Conservation (phyloP, 2,329 filamentous ascomycete genomes). For the Pestalotiopsis sp. region DNA sequence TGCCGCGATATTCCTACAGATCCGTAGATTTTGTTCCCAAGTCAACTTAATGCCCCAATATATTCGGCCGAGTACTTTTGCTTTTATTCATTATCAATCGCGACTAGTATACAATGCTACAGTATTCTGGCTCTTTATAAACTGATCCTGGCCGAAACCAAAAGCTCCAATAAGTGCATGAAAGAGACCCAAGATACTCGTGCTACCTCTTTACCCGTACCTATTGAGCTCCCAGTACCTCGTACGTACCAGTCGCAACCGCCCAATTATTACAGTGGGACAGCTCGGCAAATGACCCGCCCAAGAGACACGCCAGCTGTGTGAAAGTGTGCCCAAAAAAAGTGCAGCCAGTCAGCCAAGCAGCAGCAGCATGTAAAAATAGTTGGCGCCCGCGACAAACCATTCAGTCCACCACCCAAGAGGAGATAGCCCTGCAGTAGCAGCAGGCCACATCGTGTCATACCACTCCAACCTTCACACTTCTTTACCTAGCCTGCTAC, state of each 20-base stretch:
- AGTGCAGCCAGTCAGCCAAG: neutral
- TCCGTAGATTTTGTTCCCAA: neutral
- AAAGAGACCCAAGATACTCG: neutral
- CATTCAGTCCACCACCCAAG: neutral
- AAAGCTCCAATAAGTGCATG: neutral
- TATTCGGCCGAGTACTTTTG: no score
- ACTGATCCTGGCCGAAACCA: no score
- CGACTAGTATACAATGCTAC: no score
- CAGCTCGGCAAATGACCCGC: neutral
- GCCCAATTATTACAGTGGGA: neutral
- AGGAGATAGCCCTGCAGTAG: slow-evolving; percentile 1
- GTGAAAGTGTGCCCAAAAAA: neutral
- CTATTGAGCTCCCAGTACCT: neutral
- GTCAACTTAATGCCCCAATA: neutral
- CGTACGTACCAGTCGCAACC: neutral
- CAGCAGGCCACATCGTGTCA: neutral
- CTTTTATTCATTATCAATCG: no score
- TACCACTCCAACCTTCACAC: neutral
- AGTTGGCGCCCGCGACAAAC: slow-evolving; percentile 11
- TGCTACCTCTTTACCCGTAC: neutral
- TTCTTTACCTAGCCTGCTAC: neutral
- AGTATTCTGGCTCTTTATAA: no score
- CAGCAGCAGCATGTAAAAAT: slow-evolving; percentile 8
- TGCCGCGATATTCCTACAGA: no score
- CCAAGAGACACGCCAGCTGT: slow-evolving; percentile 1